Evolutionary conservation across 2,329 filamentous ascomycete species (phyloP), one percentile per base, ranked within the genome.

Genomic region (Incumbomyces delicatus): DNA sequence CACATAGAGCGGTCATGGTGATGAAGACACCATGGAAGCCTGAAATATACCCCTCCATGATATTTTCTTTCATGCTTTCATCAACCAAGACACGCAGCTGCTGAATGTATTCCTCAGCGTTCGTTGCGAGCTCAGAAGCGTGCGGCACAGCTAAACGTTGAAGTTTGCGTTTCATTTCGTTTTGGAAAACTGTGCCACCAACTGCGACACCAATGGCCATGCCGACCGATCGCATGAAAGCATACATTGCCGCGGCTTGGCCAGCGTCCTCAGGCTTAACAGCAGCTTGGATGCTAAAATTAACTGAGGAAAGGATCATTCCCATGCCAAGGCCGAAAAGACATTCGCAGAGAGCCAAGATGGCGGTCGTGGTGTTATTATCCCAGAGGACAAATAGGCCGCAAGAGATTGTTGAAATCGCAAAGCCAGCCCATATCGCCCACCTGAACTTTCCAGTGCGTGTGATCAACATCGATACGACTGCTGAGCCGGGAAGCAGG

Each of bases 171-270:
- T 55, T 57, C 53, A 71, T 63, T 2, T 63, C 54, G 41, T 67
- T 71, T 46, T 71, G 59, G 41, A 73, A 66, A 6, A 71, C 52
- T 1, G 64, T 59, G 4, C 61, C 63, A 2, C 63, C 61, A 7
- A 67, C 52, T 14, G 67, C 66, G 4, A 73, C 61, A 8, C 70
- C 70, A 18, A 69, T 49, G 10, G 64, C 63, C 68, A 70, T 69
- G 1, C 71, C 70, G 47, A 71, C 60, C 5, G 61, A 65, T 17
- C 61, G 61, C 11, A 64, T 57, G 51, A 66, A 64, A 1, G 57
- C 60, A 50, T 64, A 68, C 65, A 64, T 66, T 29, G 57, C 58
- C 20, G 58, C 58, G 1, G 69, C 63, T 31, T 61, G 58, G 11
- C 50, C 49, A 1, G 58, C 60, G 36, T 68, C 58, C 34, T 63